phyloP scores from a whole-genome alignment of 441 rosid species.

The Erodium trifolium region DNA sequence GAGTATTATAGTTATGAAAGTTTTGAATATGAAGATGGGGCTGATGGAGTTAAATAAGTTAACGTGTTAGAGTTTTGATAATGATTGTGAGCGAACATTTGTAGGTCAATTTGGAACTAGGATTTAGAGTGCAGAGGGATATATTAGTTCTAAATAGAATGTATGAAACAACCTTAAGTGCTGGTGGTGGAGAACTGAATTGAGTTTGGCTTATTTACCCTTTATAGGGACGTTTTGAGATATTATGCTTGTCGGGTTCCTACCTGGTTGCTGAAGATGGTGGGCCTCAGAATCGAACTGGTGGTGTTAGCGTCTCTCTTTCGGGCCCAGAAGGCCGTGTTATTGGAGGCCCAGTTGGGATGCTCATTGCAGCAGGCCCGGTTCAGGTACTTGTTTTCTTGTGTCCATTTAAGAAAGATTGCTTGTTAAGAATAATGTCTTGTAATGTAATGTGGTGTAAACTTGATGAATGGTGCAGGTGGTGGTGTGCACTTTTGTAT shows the following conservation, averaged over 20 bases:
- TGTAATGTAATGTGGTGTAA: too few species aligned
- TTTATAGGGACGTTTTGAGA: slow-evolving; percentile 82
- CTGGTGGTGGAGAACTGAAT: background rate
- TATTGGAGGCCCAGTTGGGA: slow-evolving; percentile 78
- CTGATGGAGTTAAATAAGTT: background rate
- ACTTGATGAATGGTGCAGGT: slow-evolving; percentile 36
- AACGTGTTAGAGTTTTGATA: too few species aligned
- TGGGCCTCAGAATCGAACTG: slow-evolving; percentile 64
- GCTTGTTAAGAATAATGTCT: too few species aligned
- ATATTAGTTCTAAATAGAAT: background rate
- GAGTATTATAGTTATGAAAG: background rate
- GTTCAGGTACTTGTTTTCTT: slow-evolving; percentile 55
- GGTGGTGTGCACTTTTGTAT: slow-evolving; percentile 82
- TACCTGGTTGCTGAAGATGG: slow-evolving; percentile 85
- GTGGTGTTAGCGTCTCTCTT: slow-evolving; percentile 88
- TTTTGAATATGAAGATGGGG: background rate
- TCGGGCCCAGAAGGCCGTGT: slow-evolving; percentile 89
- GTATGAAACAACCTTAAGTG: background rate
- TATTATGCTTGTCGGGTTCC: slow-evolving; percentile 90
- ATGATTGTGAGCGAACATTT: background rate
- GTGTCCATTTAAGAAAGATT: background rate
- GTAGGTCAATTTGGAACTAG: background rate
- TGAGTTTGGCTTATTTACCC: slow-evolving; percentile 22
- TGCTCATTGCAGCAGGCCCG: slow-evolving; percentile 70
- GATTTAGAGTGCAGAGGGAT: background rate